Percentiles rank a stretch among this genome's conserved stretches.
phyloP scores from a whole-genome alignment of 2,329 filamentous ascomycete species.

The Trichoderma sp. region DNA sequence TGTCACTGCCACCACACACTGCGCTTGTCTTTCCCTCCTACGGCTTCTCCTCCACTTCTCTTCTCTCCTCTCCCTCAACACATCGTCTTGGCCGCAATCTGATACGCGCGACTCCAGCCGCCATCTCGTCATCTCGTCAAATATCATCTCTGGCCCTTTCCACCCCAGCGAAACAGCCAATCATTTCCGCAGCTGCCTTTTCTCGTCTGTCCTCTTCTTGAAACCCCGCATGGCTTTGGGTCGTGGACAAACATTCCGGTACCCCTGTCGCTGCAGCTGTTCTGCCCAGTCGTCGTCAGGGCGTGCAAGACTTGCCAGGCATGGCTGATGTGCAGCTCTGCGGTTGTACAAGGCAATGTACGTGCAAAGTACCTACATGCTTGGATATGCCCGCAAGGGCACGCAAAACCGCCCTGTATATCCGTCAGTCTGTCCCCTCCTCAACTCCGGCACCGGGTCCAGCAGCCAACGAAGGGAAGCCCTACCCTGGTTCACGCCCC shows the following conservation, averaged over 20 bases:
- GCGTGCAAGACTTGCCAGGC: neutral
- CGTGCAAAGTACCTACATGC: neutral
- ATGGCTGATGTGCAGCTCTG: conserved; percentile 1
- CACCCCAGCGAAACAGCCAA: neutral
- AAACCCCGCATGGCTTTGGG: conserved; percentile 11
- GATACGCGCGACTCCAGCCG: neutral
- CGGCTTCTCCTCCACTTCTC: neutral
- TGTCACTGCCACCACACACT: neutral
- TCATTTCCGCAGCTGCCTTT: neutral
- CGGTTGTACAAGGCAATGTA: neutral
- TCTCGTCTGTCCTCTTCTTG: neutral
- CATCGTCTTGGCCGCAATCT: neutral
- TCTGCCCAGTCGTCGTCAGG: neutral
- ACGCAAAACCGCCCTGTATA: neutral
- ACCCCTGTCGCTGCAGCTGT: conserved; percentile 6
- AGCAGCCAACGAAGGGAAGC: neutral
- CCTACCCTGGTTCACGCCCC: neutral
- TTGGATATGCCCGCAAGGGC: neutral
- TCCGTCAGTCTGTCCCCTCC: neutral
- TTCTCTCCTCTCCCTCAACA: neutral
- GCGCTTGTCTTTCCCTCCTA: no score
- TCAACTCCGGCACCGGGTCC: neutral
- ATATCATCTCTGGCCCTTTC: neutral
- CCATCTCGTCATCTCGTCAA: neutral
- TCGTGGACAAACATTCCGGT: conserved; percentile 8